Percentiles rank a stretch among this genome's conserved stretches.
These are phyloP conservation scores for Aphanomyces invadans DNA, from an alignment of 352 stramenopile species.

Conservation along the genomic window DNA sequence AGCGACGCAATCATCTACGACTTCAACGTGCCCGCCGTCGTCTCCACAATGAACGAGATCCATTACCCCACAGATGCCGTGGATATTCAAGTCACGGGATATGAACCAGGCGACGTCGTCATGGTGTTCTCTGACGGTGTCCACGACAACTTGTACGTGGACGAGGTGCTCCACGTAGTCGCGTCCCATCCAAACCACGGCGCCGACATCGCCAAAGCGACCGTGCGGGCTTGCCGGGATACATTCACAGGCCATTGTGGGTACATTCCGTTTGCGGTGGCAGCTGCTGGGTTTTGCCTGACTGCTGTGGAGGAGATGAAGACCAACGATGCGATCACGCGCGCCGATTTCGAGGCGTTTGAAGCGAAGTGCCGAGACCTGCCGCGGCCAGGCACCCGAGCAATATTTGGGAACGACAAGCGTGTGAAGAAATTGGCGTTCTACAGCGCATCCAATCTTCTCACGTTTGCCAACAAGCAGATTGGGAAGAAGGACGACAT, in stretches of 20 bases:
- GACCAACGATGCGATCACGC: slow-evolving; percentile 47
- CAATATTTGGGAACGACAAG: slow-evolving; percentile 70
- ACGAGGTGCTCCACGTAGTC: slow-evolving; percentile 66
- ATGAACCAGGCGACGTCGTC: slow-evolving; percentile 69
- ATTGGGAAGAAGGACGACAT: slow-evolving; percentile 83
- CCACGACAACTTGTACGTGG: slow-evolving; percentile 81
- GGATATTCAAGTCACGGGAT: slow-evolving; percentile 62
- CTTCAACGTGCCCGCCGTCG: slow-evolving; percentile 83
- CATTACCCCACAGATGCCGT: slow-evolving; percentile 61
- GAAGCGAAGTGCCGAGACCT: slow-evolving; percentile 60
- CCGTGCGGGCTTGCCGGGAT: slow-evolving; percentile 51
- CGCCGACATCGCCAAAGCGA: slow-evolving; percentile 71
- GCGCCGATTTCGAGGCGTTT: slow-evolving; percentile 65
- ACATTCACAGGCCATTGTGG: slow-evolving; percentile 54
- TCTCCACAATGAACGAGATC: slow-evolving; percentile 78
- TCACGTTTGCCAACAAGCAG: slow-evolving; percentile 85
- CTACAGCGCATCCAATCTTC: slow-evolving; percentile 81
- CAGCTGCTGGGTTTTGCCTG: slow-evolving; percentile 66
- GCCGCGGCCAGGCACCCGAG: slow-evolving; percentile 51
- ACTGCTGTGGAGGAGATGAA: slow-evolving; percentile 74
- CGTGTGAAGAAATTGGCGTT: slow-evolving; percentile 80
- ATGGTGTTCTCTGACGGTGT: slow-evolving; percentile 82
- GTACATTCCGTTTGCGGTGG: slow-evolving; percentile 83
- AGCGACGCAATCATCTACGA: slow-evolving; percentile 87
- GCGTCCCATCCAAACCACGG: slow-evolving; percentile 38